phyloP scores from a whole-genome alignment of 345 rosid genomes.

The Bretschneidera sinensis region DNA sequence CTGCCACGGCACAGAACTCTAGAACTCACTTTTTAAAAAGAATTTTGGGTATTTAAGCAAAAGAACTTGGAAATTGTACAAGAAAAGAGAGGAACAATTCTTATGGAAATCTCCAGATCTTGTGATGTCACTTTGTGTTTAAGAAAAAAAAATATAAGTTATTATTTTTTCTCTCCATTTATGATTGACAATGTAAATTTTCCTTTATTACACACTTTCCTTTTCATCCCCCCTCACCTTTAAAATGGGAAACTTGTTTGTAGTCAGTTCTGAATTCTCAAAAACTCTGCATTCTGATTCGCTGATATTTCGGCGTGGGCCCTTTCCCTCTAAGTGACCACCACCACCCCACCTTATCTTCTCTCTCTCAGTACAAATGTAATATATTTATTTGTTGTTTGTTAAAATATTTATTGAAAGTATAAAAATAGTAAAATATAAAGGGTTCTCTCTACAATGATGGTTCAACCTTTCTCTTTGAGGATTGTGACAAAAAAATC shows the following conservation, averaged over 20 bases:
- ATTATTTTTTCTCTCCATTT: too few relatives aligned
- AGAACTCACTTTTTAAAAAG: background rate
- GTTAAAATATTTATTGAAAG: too few relatives aligned
- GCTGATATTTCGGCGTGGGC: conserved; percentile 7
- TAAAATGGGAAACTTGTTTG: background rate
- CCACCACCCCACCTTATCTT: conserved; percentile 9
- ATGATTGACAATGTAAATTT: too few relatives aligned
- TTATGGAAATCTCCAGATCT: background rate
- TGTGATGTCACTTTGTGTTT: background rate
- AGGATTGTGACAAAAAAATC: conserved; percentile 11
- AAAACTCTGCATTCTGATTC: background rate
- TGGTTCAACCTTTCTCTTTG: conserved; percentile 1
- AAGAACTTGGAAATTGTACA: background rate
- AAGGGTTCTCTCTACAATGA: too few relatives aligned
- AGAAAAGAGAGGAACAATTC: too few relatives aligned
- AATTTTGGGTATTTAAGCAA: background rate
- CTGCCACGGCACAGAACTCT: conserved; percentile 9
- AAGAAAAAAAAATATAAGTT: too few relatives aligned
- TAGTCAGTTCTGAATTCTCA: background rate
- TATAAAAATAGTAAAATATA: too few relatives aligned
- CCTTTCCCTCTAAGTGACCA: conserved; percentile 11
- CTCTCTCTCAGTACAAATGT: background rate
- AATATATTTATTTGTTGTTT: background rate
- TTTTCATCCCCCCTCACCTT: background rate
- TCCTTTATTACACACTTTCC: too few relatives aligned